Evolutionary conservation across 768 basidiomycete species (phyloP).

Genomic region (Agaricus sinodeliciosus): DNA sequence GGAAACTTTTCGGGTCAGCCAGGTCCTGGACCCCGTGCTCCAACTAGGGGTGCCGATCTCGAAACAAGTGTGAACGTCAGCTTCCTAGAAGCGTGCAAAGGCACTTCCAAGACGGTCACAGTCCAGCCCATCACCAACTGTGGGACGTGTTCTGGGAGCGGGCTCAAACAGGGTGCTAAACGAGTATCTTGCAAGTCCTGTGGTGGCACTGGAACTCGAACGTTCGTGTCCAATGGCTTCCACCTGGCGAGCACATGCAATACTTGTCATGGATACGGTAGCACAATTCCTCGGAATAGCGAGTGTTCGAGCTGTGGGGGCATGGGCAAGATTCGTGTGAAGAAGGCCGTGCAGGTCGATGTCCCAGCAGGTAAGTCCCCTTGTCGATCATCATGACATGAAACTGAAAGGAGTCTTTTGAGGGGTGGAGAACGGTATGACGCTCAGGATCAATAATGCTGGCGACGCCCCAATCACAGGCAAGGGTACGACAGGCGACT

Average conservation of each 20-base stretch:
- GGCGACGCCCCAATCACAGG: constrained; percentile 84
- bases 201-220: constrained; percentile 80
- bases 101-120: constrained; percentile 66
- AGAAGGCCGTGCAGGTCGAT: constrained; percentile 72
- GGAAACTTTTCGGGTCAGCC: constrained; percentile 53
- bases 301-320: constrained; percentile 81
- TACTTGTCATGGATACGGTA: constrained; percentile 76
- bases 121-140: constrained; percentile 82
- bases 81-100: constrained; percentile 96
- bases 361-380: constrained; percentile 72
- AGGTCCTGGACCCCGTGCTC: constrained; percentile 30
- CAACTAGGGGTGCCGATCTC: constrained; percentile 70
- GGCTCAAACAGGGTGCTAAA: constrained; percentile 83
- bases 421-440: constrained; percentile 97
- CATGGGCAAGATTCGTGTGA: constrained; percentile 78
- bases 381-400: constrained; percentile 11
- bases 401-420: constrained; percentile 4
- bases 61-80: constrained; percentile 68
- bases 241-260: constrained; percentile 93
- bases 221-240: constrained; percentile 90
- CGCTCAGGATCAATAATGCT: constrained; percentile 68
- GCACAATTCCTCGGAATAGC: constrained; percentile 67
- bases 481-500: constrained; percentile 75
- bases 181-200: constrained; percentile 74
- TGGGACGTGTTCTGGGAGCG: constrained; percentile 75